A percentile compares a stretch with the other conserved stretches of the same genome.
Conservation (phyloP, 2,329 filamentous ascomycete species). For the Basipetospora chlamydospora region DNA sequence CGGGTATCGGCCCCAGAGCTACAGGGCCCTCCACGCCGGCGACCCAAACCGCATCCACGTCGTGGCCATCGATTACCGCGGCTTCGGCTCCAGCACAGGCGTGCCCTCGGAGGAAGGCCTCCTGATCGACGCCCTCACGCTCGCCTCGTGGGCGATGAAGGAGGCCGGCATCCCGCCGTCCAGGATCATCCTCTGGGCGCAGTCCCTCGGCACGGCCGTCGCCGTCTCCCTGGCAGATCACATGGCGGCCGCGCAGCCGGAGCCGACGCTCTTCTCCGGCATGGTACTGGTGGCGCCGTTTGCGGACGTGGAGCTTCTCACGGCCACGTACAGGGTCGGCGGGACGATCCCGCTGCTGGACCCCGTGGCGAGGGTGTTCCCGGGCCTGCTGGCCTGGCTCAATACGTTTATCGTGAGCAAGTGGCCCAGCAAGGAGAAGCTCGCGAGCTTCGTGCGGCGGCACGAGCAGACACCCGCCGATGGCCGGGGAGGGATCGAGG, state of each 20-base stretch:
- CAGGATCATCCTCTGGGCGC: conserved; percentile 42
- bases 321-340: conserved; percentile 35
- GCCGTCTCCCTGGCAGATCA: conserved; percentile 27
- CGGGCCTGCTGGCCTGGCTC: conserved; percentile 17
- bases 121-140: conserved; percentile 33
- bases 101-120: conserved; percentile 40
- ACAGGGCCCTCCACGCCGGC: conserved; percentile 37
- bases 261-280: conserved; percentile 23
- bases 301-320: conserved; percentile 29
- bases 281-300: conserved; percentile 35
- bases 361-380: conserved; percentile 23
- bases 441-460: conserved; percentile 20
- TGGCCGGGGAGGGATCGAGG: too few species aligned
- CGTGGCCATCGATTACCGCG: conserved; percentile 46
- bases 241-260: conserved; percentile 8
- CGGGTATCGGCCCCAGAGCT: conserved; percentile 37
- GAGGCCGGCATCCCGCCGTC: conserved; percentile 35
- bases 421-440: conserved; percentile 27
- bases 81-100: conserved; percentile 40
- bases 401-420: conserved; percentile 25
- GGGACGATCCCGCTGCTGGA: conserved; percentile 30
- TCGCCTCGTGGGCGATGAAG: conserved; percentile 38
- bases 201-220: conserved; percentile 44
- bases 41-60: conserved; percentile 38
- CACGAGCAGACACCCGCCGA: too few species aligned